Conservation (phyloP, 192 early-diverging fungal genomes). For the Glomus cerebriforme region DNA sequence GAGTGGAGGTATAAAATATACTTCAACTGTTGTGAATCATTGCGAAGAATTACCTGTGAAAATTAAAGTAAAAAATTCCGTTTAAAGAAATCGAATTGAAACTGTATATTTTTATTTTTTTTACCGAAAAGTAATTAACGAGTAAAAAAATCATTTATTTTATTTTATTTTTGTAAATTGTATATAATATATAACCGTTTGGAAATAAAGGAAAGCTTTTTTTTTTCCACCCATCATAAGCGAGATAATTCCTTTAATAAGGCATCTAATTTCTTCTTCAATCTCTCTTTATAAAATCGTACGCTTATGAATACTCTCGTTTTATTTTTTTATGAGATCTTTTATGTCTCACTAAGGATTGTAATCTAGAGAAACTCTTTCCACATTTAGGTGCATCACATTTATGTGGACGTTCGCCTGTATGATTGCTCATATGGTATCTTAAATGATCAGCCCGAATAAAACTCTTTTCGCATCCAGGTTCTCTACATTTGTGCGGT, state of each 20-base stretch:
- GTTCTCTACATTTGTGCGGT: not conserved
- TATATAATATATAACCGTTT: too few species aligned
- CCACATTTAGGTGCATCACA: not conserved
- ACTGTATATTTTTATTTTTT: too few species aligned
- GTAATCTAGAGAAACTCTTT: not conserved
- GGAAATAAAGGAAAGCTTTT: too few species aligned
- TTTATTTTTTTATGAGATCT: not conserved
- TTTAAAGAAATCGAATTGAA: not conserved
- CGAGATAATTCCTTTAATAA: too few species aligned
- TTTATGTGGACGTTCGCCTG: not conserved
- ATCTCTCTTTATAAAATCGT: too few species aligned
- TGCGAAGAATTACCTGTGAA: conserved; percentile 10
- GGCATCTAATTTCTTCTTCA: too few species aligned
- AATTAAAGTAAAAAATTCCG: not conserved
- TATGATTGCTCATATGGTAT: not conserved
- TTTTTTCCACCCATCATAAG: too few species aligned
- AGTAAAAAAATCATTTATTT: too few species aligned
- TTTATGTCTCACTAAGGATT: not conserved
- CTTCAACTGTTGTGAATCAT: not conserved
- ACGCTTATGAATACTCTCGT: not conserved
- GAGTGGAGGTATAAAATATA: not conserved
- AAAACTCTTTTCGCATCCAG: not conserved
- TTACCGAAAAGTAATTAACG: too few species aligned
- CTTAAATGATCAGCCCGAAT: not conserved
- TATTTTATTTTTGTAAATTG: too few species aligned